Conservation (phyloP, 768 basidiomycete species). For the Leccinum variicolor region DNA sequence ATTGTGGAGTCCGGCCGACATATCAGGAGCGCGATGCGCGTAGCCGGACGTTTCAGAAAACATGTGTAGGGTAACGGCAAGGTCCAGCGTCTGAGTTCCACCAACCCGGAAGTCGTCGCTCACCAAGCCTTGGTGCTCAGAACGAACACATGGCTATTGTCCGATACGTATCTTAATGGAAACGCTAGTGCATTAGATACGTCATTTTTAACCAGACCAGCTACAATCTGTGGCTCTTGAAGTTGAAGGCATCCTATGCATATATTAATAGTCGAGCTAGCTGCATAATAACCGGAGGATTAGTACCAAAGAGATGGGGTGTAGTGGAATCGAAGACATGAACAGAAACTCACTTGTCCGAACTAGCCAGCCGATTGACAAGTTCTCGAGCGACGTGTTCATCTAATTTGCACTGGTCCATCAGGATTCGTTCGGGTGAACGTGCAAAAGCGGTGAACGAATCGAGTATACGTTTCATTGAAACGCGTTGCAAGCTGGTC, state of each 20-base stretch:
- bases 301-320: neutral
- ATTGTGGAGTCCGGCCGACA: neutral
- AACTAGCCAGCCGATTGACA: slow-evolving; percentile 6
- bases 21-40: neutral
- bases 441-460: slow-evolving; percentile 8
- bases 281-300: neutral
- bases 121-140: neutral
- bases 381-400: slow-evolving; percentile 19
- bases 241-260: neutral
- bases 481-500: slow-evolving; percentile 4
- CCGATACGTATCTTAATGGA: neutral
- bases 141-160: neutral
- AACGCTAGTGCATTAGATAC: neutral
- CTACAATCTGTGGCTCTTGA: neutral
- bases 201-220: neutral
- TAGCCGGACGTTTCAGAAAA: neutral
- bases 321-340: neutral
- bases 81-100: neutral
- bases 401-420: slow-evolving; percentile 20
- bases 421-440: slow-evolving; percentile 11
- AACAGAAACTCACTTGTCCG: neutral
- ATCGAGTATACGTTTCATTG: slow-evolving; percentile 5
- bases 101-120: neutral
- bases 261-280: neutral
- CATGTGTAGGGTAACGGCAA: neutral